phyloP scores from a whole-genome alignment of 2,329 filamentous ascomycete genomes.

The Ascochyta viciae-villosae region DNA sequence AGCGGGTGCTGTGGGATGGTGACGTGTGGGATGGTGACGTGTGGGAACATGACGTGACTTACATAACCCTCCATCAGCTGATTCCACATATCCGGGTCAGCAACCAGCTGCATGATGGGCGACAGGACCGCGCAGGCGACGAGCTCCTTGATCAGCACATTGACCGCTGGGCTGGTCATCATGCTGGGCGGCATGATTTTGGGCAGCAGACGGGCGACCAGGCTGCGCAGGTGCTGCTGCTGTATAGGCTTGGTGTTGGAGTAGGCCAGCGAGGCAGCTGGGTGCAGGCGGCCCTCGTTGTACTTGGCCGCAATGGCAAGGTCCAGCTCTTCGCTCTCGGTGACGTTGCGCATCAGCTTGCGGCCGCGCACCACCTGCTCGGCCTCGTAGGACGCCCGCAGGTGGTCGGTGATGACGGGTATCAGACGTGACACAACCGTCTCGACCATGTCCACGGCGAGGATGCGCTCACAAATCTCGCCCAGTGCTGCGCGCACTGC shows the following conservation, averaged over 20 bases:
- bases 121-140: conserved; percentile 90
- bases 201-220: conserved; percentile 76
- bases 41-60: conserved; percentile 13
- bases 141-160: conserved; percentile 83
- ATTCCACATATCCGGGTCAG: conserved; percentile 97
- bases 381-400: conserved; percentile 89
- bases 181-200: conserved; percentile 75
- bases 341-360: conserved; percentile 86
- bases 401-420: conserved; percentile 85
- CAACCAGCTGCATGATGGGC: conserved; percentile 78
- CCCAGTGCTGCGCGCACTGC: conserved; percentile 75
- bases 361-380: conserved; percentile 86
- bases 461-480: conserved; percentile 74
- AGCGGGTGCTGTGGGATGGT: background rate
- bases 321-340: conserved; percentile 95
- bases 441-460: conserved; percentile 82
- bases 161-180: conserved; percentile 80
- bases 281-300: conserved; percentile 84
- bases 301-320: conserved; percentile 96
- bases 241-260: conserved; percentile 84
- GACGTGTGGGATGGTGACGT: background rate
- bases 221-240: conserved; percentile 83
- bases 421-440: conserved; percentile 81
- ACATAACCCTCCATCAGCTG: conserved; percentile 88
- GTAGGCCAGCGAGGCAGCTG: conserved; percentile 81